These are phyloP conservation scores for Botrytis cinerea DNA, from an alignment of 2,329 filamentous ascomycete genomes.

Conservation along the genomic window DNA sequence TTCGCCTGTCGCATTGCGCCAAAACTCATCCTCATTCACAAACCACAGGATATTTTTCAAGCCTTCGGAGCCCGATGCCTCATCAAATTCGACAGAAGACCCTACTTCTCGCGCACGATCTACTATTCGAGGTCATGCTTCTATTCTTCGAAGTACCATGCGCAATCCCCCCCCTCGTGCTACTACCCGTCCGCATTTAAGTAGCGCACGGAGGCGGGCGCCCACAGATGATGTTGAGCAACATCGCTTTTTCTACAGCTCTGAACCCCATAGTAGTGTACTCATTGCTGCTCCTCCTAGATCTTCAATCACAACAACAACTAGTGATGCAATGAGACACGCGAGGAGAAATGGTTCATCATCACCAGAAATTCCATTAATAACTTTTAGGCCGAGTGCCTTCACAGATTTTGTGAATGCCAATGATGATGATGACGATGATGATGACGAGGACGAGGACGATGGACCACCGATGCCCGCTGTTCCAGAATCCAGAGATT, in stretches of 20 bases:
- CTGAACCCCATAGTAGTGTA: background rate
- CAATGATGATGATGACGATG: background rate
- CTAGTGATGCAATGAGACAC: background rate
- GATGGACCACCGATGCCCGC: conserved; percentile 38
- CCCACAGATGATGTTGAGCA: background rate
- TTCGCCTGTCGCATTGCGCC: conserved; percentile 19
- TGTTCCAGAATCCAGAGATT: conserved; percentile 36
- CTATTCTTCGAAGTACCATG: background rate
- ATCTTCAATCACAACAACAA: background rate
- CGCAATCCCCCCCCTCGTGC: background rate
- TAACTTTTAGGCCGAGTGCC: conserved; percentile 32
- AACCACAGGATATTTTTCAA: conserved; percentile 39
- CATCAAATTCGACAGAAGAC: conserved; percentile 38
- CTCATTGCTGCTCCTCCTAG: background rate
- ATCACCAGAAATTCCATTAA: background rate
- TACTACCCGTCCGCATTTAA: background rate
- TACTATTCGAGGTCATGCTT: conserved; percentile 36
- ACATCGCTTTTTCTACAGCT: background rate
- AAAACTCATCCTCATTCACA: conserved; percentile 29
- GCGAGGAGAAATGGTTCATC: background rate
- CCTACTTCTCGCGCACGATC: conserved; percentile 37
- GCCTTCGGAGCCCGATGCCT: conserved; percentile 37
- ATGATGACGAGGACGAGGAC: conserved; percentile 21
- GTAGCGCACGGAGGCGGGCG: background rate
- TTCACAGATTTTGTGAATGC: background rate